These are phyloP conservation scores for Ormosia emarginata DNA, from an alignment of 306 rosid species.

Conservation along the genomic window DNA sequence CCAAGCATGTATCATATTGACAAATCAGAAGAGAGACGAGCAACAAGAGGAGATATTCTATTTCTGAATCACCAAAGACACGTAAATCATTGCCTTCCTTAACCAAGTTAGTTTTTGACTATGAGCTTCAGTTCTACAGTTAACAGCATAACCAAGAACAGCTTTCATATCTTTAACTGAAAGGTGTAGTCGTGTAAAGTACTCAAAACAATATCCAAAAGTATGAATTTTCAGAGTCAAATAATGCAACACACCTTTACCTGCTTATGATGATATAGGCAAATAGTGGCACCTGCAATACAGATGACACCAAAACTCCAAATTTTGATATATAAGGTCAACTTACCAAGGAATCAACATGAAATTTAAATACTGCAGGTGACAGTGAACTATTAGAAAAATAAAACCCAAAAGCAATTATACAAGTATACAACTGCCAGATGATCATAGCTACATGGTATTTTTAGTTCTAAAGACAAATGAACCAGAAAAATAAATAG, in stretches of 20 bases:
- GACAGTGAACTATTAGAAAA: conserved; percentile 20
- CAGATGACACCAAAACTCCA: conserved; percentile 43
- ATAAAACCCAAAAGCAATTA: conserved; percentile 25
- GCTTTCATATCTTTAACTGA: conserved; percentile 3
- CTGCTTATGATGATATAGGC: conserved; percentile 20
- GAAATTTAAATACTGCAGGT: conserved; percentile 32
- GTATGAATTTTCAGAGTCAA: conserved; percentile 16
- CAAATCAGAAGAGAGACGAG: background rate
- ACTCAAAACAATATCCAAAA: background rate
- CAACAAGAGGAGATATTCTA: background rate
- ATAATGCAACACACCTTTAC: conserved; percentile 23
- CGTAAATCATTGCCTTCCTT: background rate
- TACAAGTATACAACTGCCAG: conserved; percentile 36
- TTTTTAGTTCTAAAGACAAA: conserved; percentile 41
- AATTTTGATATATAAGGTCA: conserved; percentile 19
- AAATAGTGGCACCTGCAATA: conserved; percentile 47
- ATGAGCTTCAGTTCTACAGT: conserved; percentile 12
- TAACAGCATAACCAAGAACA: background rate
- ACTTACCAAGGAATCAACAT: conserved; percentile 23
- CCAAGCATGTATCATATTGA: background rate
- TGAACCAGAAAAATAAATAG: conserved; percentile 46
- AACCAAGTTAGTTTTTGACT: background rate
- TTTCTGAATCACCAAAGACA: conserved; percentile 13
- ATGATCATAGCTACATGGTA: conserved; percentile 49
- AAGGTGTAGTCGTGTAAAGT: background rate